Base-by-base conservation (phyloP, 2,329 filamentous ascomycete species). In the Aspergillus sp. region DNA sequence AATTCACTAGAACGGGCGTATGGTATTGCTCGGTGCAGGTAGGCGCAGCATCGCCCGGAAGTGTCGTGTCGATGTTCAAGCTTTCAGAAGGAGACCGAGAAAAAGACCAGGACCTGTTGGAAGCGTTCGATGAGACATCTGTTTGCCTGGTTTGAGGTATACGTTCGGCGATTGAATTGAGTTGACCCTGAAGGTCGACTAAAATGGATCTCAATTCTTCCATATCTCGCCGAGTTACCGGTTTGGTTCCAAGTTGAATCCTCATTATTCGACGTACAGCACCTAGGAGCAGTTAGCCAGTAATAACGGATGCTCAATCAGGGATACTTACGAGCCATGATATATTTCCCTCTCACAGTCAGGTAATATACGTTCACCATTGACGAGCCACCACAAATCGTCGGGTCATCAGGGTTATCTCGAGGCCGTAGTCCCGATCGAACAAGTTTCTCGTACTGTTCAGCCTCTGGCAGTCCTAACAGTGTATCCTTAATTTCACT, bases 401-500 rank as follows among this genome's bases (percentile, higher is more conserved):
- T 74, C 1, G 79, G 75, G 31, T 79, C 76, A 62, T 81, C 78
- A 5, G 78, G 76, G 19, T 75, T 75, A 64, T 81, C 79, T 1
- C 72, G 76, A 49, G 72, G 66, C 28, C 73, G 68, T 59, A 74
- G 65, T 17, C 72, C 71, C 3, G 68, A 64, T 56, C 68, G 68
- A 7, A 81, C 71, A 48, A 74, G 62, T 19, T 70, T 67, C 30
- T 78, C 72, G 53, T 80, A 79, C 8, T 73, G 66, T 13, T 74
- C 72, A 1, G 77, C 78, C 23, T 75, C 72, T 3, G 74, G 69
- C 0, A 73, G 77, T 2, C 77, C 77, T 11, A 81, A 60, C 8
- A 78, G 69, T 1, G 77, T 79, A 58, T 83, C 81, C 62, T 82
- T 80, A 6, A 83, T 72, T 67, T 82, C 80, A 50, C 77, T 82